phyloP scores from a whole-genome alignment of 176 grass and related monocot species.

The Lolium perenne region DNA sequence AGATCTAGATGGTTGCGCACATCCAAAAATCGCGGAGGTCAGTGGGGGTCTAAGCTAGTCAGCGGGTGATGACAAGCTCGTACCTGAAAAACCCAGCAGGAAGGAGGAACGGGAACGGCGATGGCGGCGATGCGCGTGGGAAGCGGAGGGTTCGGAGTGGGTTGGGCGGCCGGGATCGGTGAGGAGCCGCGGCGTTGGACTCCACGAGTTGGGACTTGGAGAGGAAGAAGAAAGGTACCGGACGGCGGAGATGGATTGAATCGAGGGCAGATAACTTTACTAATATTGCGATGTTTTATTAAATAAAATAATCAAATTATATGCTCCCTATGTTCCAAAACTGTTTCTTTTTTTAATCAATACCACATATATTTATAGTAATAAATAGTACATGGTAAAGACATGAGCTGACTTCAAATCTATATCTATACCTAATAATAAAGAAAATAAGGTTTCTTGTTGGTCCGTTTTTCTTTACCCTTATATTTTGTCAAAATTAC shows the following conservation, averaged over 20 bases:
- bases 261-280: neutral
- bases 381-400: no score
- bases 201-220: neutral
- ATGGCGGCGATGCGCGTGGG: neutral
- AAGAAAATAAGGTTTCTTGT: no score
- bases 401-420: no score
- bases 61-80: neutral
- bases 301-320: no score
- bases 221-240: neutral
- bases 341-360: no score
- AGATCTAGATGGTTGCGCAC: conserved; percentile 1
- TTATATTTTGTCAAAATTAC: no score
- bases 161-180: neutral
- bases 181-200: neutral
- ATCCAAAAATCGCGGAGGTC: neutral
- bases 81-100: neutral
- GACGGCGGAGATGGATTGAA: neutral
- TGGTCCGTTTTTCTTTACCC: no score
- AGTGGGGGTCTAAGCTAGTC: neutral
- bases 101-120: neutral
- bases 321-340: no score
- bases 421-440: no score
- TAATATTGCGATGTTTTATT: neutral
- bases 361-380: no score
- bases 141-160: neutral